phyloP scores from a whole-genome alignment of 2,329 filamentous ascomycete species.

The Penicillium sp. region DNA sequence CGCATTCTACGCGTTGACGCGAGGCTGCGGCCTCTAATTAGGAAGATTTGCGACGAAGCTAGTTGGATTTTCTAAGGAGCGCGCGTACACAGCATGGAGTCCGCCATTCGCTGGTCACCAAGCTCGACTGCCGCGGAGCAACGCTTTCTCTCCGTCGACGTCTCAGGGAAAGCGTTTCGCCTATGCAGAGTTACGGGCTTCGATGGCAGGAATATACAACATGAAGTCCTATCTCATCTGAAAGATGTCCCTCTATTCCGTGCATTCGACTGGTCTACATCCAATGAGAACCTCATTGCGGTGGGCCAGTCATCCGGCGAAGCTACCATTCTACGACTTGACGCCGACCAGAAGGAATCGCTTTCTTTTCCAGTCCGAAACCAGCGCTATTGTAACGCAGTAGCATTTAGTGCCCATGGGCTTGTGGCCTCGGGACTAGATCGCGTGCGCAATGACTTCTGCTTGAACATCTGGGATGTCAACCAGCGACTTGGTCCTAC shows the following conservation, averaged over 20 bases:
- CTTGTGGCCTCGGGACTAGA: constrained; percentile 63
- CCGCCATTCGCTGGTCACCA: constrained; percentile 64
- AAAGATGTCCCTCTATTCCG: constrained; percentile 61
- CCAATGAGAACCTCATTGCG: constrained; percentile 58
- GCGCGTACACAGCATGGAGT: constrained; percentile 26
- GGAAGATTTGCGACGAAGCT: not conserved
- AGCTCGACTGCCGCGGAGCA: constrained; percentile 54
- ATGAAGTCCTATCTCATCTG: constrained; percentile 55
- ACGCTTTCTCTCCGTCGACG: constrained; percentile 63
- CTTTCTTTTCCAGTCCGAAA: constrained; percentile 60
- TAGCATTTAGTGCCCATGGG: constrained; percentile 59
- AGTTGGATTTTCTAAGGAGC: not conserved
- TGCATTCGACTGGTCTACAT: constrained; percentile 66
- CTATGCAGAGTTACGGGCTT: constrained; percentile 53
- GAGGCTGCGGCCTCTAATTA: constrained; percentile 19
- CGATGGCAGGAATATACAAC: constrained; percentile 45
- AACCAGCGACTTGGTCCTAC: constrained; percentile 46
- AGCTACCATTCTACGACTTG: constrained; percentile 58
- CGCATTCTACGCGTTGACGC: not conserved
- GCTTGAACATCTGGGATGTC: constrained; percentile 65
- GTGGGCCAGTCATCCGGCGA: constrained; percentile 64
- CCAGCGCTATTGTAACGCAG: constrained; percentile 65
- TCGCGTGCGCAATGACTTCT: constrained; percentile 64
- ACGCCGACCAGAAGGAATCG: constrained; percentile 48
- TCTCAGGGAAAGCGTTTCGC: constrained; percentile 59